These are phyloP conservation scores for Paraurostyla sp. DNA, from an alignment of 73 alveolate genomes.

Conservation along the genomic window DNA sequence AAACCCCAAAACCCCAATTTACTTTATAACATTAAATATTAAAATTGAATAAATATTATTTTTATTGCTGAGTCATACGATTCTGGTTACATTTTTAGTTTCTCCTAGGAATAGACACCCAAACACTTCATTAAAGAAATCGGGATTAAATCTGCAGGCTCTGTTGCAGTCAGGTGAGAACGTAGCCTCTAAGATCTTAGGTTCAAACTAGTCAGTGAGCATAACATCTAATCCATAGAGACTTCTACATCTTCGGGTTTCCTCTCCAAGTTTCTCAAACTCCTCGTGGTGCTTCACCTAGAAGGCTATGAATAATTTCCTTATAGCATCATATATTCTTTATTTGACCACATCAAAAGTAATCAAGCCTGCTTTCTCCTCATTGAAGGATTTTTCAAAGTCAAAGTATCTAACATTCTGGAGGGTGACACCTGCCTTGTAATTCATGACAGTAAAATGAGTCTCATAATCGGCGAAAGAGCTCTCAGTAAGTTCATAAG, in stretches of 20 bases:
- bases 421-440: slow-evolving; percentile 79
- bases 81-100: slow-evolving; percentile 43
- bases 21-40: background rate
- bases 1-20: background rate
- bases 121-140: slow-evolving; percentile 87
- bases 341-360: slow-evolving; percentile 77
- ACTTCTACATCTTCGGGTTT: slow-evolving; percentile 52
- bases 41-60: background rate
- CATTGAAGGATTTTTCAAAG: slow-evolving; percentile 69
- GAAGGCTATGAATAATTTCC: slow-evolving; percentile 79
- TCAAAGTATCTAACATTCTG: slow-evolving; percentile 73
- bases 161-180: slow-evolving; percentile 94
- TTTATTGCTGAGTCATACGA: background rate
- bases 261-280: slow-evolving; percentile 65
- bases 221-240: slow-evolving; percentile 95
- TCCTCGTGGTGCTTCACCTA: slow-evolving; percentile 83
- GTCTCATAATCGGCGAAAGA: slow-evolving; percentile 90
- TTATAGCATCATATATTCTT: slow-evolving; percentile 78
- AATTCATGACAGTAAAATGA: slow-evolving; percentile 97
- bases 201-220: slow-evolving; percentile 81
- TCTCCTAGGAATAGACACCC: slow-evolving; percentile 78
- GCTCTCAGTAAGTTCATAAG: slow-evolving; percentile 75
- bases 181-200: slow-evolving; percentile 90
- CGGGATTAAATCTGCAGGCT: slow-evolving; percentile 89
- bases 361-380: slow-evolving; percentile 71